Evolutionary conservation across 305 asterid species (phyloP).

Genomic region (Vinca major): DNA sequence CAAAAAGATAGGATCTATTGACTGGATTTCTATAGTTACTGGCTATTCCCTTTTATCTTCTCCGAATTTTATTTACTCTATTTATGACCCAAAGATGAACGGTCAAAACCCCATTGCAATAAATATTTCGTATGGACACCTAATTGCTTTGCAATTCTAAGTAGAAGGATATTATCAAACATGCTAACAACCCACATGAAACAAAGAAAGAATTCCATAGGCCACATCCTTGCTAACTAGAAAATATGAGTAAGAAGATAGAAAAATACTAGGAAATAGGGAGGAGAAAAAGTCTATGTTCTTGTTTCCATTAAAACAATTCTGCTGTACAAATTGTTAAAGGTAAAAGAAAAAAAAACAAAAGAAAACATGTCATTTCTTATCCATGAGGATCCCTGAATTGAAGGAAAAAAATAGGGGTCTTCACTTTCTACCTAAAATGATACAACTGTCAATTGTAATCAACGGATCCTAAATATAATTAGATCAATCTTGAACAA

Average conservation of each 20-base stretch:
- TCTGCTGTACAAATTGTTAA: constrained; percentile 51
- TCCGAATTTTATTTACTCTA: not conserved
- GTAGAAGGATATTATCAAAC: not conserved
- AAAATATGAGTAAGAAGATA: constrained; percentile 12
- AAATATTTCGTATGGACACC: not conserved
- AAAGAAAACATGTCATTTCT: constrained; percentile 36
- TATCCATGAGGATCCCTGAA: constrained; percentile 42
- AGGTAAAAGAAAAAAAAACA: constrained; percentile 20
- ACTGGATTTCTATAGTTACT: not conserved
- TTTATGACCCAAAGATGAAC: not conserved
- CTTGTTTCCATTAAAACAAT: constrained; percentile 33
- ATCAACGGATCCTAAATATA: constrained; percentile 37
- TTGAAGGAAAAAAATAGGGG: constrained; percentile 36
- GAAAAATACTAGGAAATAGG: constrained; percentile 3
- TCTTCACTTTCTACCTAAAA: constrained; percentile 47
- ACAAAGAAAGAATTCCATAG: not conserved
- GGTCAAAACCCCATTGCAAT: not conserved
- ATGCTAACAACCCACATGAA: not conserved
- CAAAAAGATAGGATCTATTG: not conserved
- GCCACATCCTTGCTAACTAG: not conserved
- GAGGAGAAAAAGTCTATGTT: constrained; percentile 13
- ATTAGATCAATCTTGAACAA: constrained; percentile 25
- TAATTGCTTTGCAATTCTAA: constrained; percentile 5
- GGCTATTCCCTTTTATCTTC: not conserved
- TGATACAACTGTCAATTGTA: constrained; percentile 38